A percentile compares a stretch with the other conserved stretches of the same genome.
Evolutionary conservation across 495 filamentous ascomycete genomes (phyloP).

Genomic region (Podospora anserina): DNA sequence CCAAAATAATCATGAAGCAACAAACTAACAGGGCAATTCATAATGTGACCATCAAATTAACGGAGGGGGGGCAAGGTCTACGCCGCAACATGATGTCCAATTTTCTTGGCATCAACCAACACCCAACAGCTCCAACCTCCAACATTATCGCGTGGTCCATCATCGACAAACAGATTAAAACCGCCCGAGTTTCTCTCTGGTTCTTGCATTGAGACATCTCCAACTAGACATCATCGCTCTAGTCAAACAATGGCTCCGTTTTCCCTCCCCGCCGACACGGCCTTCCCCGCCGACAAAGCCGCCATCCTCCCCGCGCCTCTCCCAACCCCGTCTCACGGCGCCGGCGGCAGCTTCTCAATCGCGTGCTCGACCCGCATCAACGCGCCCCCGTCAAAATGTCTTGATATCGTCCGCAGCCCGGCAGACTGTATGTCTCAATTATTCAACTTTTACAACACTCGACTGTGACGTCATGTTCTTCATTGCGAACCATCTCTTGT

Average conservation of each 20-base stretch:
- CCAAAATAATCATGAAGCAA: neutral
- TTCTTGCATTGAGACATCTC: neutral
- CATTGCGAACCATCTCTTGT: neutral
- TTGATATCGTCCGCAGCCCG: constrained; percentile 28
- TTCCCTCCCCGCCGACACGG: neutral
- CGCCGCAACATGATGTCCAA: neutral
- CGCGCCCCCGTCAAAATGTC: constrained; percentile 28
- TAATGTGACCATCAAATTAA: neutral
- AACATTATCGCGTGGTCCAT: constrained; percentile 1
- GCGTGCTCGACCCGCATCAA: constrained; percentile 31
- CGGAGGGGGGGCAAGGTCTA: neutral
- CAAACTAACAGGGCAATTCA: neutral
- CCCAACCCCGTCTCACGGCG: constrained; percentile 33
- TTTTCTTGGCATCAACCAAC: constrained; percentile 7
- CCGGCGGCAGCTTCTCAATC: constrained; percentile 31
- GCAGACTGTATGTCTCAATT: constrained; percentile 21
- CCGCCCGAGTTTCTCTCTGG: neutral
- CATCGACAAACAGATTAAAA: neutral
- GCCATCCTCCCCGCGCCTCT: constrained; percentile 11
- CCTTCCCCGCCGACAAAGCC: neutral
- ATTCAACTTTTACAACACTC: neutral
- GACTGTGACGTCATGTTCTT: neutral
- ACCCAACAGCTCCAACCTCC: neutral
- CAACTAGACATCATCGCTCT: constrained; percentile 5
- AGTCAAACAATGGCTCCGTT: neutral